Conservation (phyloP, 2,329 filamentous ascomycete genomes). For the Talaromyces sp. region DNA sequence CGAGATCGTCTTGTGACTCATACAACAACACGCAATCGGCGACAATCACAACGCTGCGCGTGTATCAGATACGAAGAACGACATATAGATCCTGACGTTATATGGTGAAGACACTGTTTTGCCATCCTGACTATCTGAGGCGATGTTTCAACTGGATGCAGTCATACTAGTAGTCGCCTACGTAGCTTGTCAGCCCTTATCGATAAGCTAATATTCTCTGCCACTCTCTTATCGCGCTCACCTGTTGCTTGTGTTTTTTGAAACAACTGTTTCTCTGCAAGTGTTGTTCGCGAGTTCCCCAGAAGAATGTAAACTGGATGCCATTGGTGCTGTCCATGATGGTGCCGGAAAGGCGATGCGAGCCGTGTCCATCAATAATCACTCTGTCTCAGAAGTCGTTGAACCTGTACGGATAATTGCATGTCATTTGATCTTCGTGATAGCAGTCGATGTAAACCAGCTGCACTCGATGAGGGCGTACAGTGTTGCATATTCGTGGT, state of each 20-base stretch:
- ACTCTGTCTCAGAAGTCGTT: not conserved
- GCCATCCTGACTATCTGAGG: not conserved
- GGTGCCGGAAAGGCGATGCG: not conserved
- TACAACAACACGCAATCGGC: not conserved
- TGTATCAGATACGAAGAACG: not conserved
- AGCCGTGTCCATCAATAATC: not conserved
- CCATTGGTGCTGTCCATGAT: not conserved
- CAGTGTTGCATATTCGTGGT: not conserved
- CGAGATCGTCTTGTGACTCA: slow-evolving; percentile 1
- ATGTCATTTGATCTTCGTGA: not conserved
- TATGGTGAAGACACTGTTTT: not conserved
- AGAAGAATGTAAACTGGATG: not conserved
- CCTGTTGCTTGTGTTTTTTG: not conserved
- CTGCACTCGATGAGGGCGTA: not conserved
- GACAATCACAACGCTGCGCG: not conserved
- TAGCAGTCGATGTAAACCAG: not conserved
- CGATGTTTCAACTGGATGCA: not conserved
- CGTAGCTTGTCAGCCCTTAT: not conserved
- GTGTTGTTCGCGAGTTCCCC: not conserved
- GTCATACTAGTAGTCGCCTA: not conserved
- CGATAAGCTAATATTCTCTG: not conserved
- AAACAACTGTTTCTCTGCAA: not conserved
- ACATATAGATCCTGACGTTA: not conserved
- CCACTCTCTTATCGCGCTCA: not conserved
- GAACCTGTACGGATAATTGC: not conserved